Percentiles rank a stretch among this genome's conserved stretches.
These are phyloP conservation scores for Colletotrichum godetiae DNA, from an alignment of 2,329 filamentous ascomycete species.

Conservation along the genomic window DNA sequence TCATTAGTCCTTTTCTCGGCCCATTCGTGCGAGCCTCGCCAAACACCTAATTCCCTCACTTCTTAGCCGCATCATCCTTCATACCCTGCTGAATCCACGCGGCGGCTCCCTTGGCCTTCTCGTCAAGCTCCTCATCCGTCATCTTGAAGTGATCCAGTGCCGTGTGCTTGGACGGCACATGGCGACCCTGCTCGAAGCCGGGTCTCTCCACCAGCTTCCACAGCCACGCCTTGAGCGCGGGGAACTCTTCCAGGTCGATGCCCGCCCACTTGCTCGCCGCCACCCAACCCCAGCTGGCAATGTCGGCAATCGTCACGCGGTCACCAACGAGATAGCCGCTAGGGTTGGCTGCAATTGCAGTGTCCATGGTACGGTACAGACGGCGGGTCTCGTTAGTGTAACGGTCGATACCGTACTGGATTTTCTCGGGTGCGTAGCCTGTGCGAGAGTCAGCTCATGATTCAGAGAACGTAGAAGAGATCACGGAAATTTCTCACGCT, in stretches of 20 bases:
- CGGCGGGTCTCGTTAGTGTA: constrained; percentile 88
- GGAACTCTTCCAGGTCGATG: constrained; percentile 78
- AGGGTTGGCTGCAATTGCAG: constrained; percentile 69
- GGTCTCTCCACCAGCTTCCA: constrained; percentile 75
- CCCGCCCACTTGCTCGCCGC: constrained; percentile 57
- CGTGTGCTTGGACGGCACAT: constrained; percentile 76
- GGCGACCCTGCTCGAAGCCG: constrained; percentile 78
- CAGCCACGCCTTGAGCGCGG: constrained; percentile 81
- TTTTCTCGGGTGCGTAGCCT: constrained; percentile 83
- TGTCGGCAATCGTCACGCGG: constrained; percentile 80
- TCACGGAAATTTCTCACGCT: constrained; percentile 55
- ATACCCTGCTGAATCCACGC: constrained; percentile 77
- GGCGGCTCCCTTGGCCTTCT: constrained; percentile 58
- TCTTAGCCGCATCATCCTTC: constrained; percentile 70
- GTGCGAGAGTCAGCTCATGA: not conserved
- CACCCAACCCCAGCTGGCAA: constrained; percentile 85
- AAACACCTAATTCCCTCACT: constrained; percentile 38
- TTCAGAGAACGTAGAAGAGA: too few species aligned
- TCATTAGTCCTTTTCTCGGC: not conserved
- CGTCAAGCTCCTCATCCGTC: constrained; percentile 66
- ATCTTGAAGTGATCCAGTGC: constrained; percentile 61
- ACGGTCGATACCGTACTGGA: constrained; percentile 84
- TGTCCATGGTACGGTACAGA: constrained; percentile 82
- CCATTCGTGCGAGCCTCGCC: too few species aligned
- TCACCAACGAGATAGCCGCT: constrained; percentile 75